Evolutionary conservation across 305 asterid species (phyloP), one percentile per base, ranked within the genome.

Genomic region (Fraxinus floribunda): DNA sequence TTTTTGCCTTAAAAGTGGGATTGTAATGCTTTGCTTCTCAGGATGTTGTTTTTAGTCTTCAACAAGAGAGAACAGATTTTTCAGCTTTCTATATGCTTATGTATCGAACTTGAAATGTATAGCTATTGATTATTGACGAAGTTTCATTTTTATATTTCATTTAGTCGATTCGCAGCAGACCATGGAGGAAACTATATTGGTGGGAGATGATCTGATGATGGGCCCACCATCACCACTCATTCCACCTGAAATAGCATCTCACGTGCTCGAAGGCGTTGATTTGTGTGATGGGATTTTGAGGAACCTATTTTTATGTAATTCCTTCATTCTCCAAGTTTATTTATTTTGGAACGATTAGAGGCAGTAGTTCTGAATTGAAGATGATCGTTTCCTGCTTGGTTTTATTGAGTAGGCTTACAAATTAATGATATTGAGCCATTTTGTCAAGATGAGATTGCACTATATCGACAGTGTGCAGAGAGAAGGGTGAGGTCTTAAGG

Each of bases 191-290:
- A 96, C 97, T 57, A 91, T 94, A 84, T 89, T 96, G 87, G 98
- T 96, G 86, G 99, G 98, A 80, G 98, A 96, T 91, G 98, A 96
- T 89, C 91, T 96, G 83, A 96, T 96, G 99, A 86, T 88, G 94
- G 98, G 98, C 20, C 99, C 95, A 3, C 98, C 98, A 55, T 93
- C 98, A 30, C 99, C 97, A 2, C 41, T 94, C 78, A 91, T 97
- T 85, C 98, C 99, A 72, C 97, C 98, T 52, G 98, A 97, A 87
- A 97, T 94, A 79, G 97, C 98, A 2, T 91, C 99, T 79, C 98
- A 94, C 41, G 98, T 97, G 75, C 97, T 97, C 34, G 91, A 94
- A 89, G 99, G 98, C 55, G 97, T 93, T 78, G 91, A 97, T 83
- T 81, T 92, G 77, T 97, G 99, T 79, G 99, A 94, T 82, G 97